phyloP scores from a whole-genome alignment of 2,329 filamentous ascomycete species.

The Venturia pyrina region DNA sequence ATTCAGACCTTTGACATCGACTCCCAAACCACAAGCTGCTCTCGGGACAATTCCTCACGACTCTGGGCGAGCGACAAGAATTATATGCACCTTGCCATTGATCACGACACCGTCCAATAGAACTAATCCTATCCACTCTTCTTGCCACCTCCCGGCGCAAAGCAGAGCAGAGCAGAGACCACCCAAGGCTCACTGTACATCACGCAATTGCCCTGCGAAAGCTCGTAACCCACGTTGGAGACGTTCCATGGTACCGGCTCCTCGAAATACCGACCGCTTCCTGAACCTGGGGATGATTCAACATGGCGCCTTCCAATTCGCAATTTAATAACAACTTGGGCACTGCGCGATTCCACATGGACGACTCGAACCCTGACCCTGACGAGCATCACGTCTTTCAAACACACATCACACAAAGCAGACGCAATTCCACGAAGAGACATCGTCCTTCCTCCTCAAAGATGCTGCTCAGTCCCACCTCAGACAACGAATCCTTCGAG shows the following conservation, averaged over 20 bases:
- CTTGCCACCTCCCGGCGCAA: background rate
- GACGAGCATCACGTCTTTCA: background rate
- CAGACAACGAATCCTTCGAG: conserved; percentile 3
- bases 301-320: conserved; percentile 7
- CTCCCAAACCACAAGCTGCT: background rate
- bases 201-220: background rate
- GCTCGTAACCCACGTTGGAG: background rate
- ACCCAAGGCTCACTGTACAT: background rate
- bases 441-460: background rate
- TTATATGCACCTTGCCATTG: background rate
- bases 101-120: background rate
- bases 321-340: background rate
- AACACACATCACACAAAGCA: background rate
- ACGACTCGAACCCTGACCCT: background rate
- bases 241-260: background rate
- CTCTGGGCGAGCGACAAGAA: background rate
- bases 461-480: conserved; percentile 8
- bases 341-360: background rate
- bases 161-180: background rate
- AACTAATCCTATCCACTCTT: background rate
- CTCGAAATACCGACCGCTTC: background rate
- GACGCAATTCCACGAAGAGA: conserved; percentile 3
- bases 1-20: background rate
- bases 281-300: background rate
- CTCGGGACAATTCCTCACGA: background rate